Conservation (phyloP, 2,329 filamentous ascomycete genomes). For the Xylaria arbuscula region DNA sequence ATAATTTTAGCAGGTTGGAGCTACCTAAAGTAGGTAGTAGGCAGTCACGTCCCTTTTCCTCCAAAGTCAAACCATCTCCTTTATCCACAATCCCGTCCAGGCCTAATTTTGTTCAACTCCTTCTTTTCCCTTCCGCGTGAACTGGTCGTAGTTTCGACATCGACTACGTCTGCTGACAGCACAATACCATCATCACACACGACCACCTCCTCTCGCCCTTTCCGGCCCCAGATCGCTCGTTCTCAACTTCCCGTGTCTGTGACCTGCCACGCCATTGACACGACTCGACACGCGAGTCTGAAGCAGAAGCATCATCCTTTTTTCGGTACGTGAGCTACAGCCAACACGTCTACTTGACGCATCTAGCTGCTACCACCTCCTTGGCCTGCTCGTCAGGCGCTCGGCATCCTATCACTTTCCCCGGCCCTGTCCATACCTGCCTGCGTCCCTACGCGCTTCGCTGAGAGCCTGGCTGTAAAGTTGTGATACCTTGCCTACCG, state of each 20-base stretch:
- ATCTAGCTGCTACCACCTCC: conserved; percentile 9
- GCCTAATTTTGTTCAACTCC: conserved; percentile 43
- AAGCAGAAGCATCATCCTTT: conserved; percentile 35
- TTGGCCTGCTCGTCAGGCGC: conserved; percentile 15
- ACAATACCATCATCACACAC: conserved; percentile 35
- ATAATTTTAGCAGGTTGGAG: conserved; percentile 33
- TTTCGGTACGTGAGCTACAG: conserved; percentile 43
- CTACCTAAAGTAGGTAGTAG: conserved; percentile 27
- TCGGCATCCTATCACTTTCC: conserved; percentile 22
- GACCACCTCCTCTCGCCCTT: conserved; percentile 30
- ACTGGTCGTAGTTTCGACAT: conserved; percentile 36
- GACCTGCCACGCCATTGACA: conserved; percentile 51
- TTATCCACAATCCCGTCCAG: conserved; percentile 42
- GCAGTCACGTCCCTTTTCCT: conserved; percentile 35
- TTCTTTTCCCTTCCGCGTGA: conserved; percentile 37
- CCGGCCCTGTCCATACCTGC: background rate
- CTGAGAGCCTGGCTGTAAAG: conserved; percentile 4
- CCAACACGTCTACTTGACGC: conserved; percentile 32
- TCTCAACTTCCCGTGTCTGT: conserved; percentile 37
- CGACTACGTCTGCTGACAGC: conserved; percentile 34
- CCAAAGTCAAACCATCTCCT: conserved; percentile 35
- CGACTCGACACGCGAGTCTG: conserved; percentile 43
- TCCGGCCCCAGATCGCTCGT: conserved; percentile 44
- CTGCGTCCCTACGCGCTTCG: conserved; percentile 18
- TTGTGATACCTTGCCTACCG: conserved; percentile 17